phyloP scores from a whole-genome alignment of 805 yeast species.

The Isabelozyma gotoi region DNA sequence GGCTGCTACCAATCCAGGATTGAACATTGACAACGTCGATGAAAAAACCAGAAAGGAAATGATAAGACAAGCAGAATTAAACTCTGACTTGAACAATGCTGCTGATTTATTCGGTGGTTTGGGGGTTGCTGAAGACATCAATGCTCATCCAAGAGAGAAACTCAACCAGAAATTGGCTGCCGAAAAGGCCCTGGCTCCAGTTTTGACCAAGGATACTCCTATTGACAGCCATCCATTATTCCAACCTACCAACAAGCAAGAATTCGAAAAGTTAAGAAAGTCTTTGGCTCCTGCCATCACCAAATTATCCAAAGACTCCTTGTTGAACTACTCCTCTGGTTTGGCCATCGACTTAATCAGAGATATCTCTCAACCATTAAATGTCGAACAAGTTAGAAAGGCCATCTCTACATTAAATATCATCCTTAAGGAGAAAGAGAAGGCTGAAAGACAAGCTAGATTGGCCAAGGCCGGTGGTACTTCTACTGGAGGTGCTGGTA shows the following conservation, averaged over 20 bases:
- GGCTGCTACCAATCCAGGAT: constrained; percentile 35
- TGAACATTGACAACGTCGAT: constrained; percentile 70
- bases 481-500: constrained; percentile 90
- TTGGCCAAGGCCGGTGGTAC: constrained; percentile 81
- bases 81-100: constrained; percentile 87
- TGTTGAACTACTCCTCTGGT: constrained; percentile 66
- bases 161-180: constrained; percentile 47
- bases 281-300: constrained; percentile 20
- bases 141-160: constrained; percentile 54
- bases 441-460: constrained; percentile 86
- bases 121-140: constrained; percentile 46
- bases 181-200: constrained; percentile 28
- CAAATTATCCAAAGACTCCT: constrained; percentile 51
- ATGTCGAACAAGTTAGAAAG: constrained; percentile 80
- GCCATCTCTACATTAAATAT: constrained; percentile 83
- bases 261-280: constrained; percentile 53
- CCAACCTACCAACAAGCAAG: constrained; percentile 76
- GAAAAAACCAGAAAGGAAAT: constrained; percentile 72
- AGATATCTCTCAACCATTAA: constrained; percentile 79
- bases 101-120: constrained; percentile 85
- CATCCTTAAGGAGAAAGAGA: constrained; percentile 78
- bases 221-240: constrained; percentile 77
- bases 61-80: constrained; percentile 76
- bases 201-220: constrained; percentile 60
- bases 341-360: constrained; percentile 84